Evolutionary conservation across 1,284 basidiomycete species (phyloP), one percentile per base, ranked within the genome.

Genomic region (Ustilago shanxiensis): DNA sequence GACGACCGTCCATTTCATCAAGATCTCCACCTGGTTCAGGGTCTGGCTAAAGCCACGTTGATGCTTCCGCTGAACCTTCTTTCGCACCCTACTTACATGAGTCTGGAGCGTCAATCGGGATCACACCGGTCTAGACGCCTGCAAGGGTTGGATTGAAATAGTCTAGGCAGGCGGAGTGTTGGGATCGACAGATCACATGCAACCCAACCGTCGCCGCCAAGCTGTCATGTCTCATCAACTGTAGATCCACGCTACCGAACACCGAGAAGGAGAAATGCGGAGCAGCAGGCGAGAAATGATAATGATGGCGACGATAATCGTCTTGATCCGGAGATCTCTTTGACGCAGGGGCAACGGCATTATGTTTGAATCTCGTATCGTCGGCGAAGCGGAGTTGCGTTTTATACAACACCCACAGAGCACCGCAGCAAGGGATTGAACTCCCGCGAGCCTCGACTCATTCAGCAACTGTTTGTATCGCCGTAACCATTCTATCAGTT

Each of bases 311-410:
- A 11, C 11, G 31, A 6, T 33, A 33, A 11, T 33, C 31, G 31
- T 57, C 39, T 33, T 5, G 26, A 31, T 45, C 56, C 56, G 28
- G 28, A 24, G 3, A 24, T 49, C 22, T 47, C 26, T 22, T 3
- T 13, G 13, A 26, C 11, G 1, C 4, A n/a, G 4, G 16, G 28
- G 44, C 9, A 18, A n/a, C 45, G n/a, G 20, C 29, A 22, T 49
- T 47, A 24, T 35, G 13, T 44, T n/a, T 14, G n/a, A 24, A 41
- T 22, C 7, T 37, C 35, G 41, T 11, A 9, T 55, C 16, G 20
- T 44, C 59, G 59, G 59, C 28, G 59, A 60, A 60, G 59, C 59
- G 59, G 59, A 60, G 59, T 60, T 53, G 59, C 8, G 59, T 20
- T 13, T 44, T 14, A 8, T 14, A 22, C 56, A 58, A 58, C 33